Evolutionary conservation across 2,329 filamentous ascomycete genomes (phyloP), one percentile per base, ranked within the genome.

Genomic region (Colletotrichum viniferum): DNA sequence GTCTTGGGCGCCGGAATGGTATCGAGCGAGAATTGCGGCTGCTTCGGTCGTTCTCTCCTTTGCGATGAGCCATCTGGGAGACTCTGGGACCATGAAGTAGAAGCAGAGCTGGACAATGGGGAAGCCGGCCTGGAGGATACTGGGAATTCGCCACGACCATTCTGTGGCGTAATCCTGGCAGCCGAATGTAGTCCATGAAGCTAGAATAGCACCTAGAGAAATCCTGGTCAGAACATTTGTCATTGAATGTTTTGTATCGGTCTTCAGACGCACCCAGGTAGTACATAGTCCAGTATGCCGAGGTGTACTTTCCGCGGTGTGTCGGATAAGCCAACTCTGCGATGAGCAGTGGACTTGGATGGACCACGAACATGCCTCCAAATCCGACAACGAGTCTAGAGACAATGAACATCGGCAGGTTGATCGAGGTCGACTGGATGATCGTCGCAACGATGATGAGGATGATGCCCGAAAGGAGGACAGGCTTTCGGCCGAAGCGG

Each of bases 21-120:
- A 86, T 70, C 88, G 85, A 34, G 85, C 83, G 5, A 92, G 85
- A 2, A 90, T 86, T 1, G 81, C 77, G 4, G 86, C 81, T 5
- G 90, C 90, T 73, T 91, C 87, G 3, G 88, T 86, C 67, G 86
- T 84, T 26, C 87, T 84, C 60, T 88, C 88, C 62, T 88, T 87
- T 34, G 81, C 80, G n/a, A 86, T 84, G 73, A 79, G 87, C 86
- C 69, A 91, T 62, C 90, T 84, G 0, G 89, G 90, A 4, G 85
- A 88, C 79, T 92, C 90, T 0, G 90, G 89, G 7, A 89, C 68
- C 61, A 36, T 66, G 18, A 28, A 32, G 16, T 38, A 71, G 61
- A 74, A 74, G 32, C 61, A 62, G 6, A 76, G 61, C 16, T 74
- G 71, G 9, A 67, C 52, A 7, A 76, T 43, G 10, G 74, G 74